Evolutionary conservation across 495 filamentous ascomycete species (phyloP), one percentile per base, ranked within the genome.

Genomic region (Tetracladium setigerum): DNA sequence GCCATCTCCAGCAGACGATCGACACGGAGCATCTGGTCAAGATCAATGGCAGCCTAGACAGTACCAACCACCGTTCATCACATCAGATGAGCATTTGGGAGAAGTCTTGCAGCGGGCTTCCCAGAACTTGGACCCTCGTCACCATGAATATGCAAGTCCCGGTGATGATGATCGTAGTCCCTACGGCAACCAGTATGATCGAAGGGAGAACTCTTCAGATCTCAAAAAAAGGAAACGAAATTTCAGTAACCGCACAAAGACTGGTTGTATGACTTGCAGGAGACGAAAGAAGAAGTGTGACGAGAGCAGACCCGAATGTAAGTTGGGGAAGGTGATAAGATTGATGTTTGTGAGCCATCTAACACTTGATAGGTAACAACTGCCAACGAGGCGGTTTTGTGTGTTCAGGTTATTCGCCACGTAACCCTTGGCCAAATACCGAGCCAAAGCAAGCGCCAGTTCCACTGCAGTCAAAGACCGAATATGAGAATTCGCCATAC

Each of bases 271-370:
- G 69, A 98, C 92, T 22, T 98, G 92, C 63, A 76, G 92, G 45
- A 78, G 82, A 55, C 78, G 92, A 38, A 98, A 98, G 77, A 98
- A 98, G 78, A 98, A 98, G 66, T 98, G 92, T 61, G 92, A 98
- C 59, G 92, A 98, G 68, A 76, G 76, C 51, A 91, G 95, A 65
- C 92, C 92, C 36, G 84, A 89, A 71, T 98, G 92, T 95, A 60
- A 63, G 79, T 69, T 18, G 19, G 9, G n/a, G 5, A 2, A 37
- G 9, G 16, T 4, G 13, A n/a, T 36, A 5, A 36, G 16, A 36
- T 36, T n/a, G 34, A 36, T 36, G 13, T 36, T n/a, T 36, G 34
- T 36, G 34, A 36, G 13, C 16, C 13, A n/a, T n/a, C 49, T 58
- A 33, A 55, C 30, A 16, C 36, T 41, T 31, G 18, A 48, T 57